Evolutionary conservation across 2,329 filamentous ascomycete genomes (phyloP), one percentile per base, ranked within the genome.

Genomic region (Xylariomycetidae sp.): DNA sequence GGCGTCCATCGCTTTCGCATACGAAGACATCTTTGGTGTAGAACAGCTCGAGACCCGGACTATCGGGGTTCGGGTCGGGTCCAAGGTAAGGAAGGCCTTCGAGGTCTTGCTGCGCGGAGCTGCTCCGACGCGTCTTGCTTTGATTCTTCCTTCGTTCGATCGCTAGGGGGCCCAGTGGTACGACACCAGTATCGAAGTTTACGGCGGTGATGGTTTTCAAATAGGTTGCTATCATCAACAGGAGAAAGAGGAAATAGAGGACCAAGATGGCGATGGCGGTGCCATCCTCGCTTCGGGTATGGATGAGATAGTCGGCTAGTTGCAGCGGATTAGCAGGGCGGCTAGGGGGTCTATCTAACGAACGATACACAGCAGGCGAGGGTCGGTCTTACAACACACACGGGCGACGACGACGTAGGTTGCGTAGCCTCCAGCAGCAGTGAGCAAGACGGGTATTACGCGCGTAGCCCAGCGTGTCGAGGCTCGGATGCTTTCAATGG

Each of bases 1-100:
- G 90, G n/a, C 82, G 70, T 0, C 92, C 92, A 48, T 92, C 85
- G 10, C 70, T 67, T 50, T 94, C 83, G 60, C 87, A 96, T 3
- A 88, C 72, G 56, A 94, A 97, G 2, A 86, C 76, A 46, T 94
- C 82, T 54, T 83, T 86, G 42, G 74, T 82, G 53, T 92, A 94
- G 54, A 94, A 94, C 4, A 68, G 61, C 47, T 89, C 83, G 31
- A 89, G 66, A 0, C 82, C 82, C 9, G 79, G 75, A 32, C 76
- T 77, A 43, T 85, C 76, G n/a, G 73, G 69, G 36, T 69, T 61
- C 19, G 51, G 48, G 33, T 75, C 70, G 3, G 67, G 66, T 5
- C 51, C 51, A n/a, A 44, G 42, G 33, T 61, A 56, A 14, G 49
- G 53, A 36, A 55, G 56, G 36, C 57, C 56, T 33, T 62, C 58